Percentiles rank a stretch among this genome's conserved stretches.
Evolutionary conservation across 2,329 filamentous ascomycete species (phyloP).

Genomic region (Xylogone sp.): DNA sequence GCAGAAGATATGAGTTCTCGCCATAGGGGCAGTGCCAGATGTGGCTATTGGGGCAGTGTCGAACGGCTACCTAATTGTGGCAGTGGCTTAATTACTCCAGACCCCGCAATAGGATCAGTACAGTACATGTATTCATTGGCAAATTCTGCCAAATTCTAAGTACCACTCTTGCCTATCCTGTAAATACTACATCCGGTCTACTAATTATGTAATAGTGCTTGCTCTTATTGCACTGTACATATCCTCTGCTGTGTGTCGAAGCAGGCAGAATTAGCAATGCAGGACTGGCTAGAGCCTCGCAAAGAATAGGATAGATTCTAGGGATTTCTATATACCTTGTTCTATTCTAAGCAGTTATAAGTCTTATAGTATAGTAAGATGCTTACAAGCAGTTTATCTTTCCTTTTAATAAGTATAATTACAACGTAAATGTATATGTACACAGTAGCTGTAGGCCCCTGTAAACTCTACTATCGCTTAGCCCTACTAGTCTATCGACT

Average conservation of each 20-base stretch:
- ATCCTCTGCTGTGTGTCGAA: neutral
- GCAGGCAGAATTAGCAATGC: neutral
- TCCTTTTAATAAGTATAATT: too few relatives aligned
- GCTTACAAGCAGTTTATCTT: too few relatives aligned
- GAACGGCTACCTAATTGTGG: neutral
- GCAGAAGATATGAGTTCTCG: too few relatives aligned
- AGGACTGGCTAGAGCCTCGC: neutral
- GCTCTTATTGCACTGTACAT: neutral
- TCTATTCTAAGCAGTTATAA: neutral
- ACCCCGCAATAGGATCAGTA: neutral
- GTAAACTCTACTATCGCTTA: too few relatives aligned
- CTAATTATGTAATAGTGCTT: neutral
- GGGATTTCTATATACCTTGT: neutral
- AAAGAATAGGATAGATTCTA: neutral
- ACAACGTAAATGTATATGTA: too few relatives aligned
- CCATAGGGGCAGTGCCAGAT: neutral
- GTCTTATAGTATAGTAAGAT: constrained; percentile 26
- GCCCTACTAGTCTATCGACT: too few relatives aligned
- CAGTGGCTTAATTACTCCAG: neutral
- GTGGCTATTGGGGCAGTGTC: neutral
- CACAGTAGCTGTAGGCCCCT: too few relatives aligned
- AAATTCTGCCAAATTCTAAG: neutral
- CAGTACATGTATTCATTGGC: neutral
- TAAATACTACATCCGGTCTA: neutral
- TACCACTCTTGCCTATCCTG: neutral